Base-by-base conservation (phyloP, 768 basidiomycete genomes). In the Phylloporus scabripes region DNA sequence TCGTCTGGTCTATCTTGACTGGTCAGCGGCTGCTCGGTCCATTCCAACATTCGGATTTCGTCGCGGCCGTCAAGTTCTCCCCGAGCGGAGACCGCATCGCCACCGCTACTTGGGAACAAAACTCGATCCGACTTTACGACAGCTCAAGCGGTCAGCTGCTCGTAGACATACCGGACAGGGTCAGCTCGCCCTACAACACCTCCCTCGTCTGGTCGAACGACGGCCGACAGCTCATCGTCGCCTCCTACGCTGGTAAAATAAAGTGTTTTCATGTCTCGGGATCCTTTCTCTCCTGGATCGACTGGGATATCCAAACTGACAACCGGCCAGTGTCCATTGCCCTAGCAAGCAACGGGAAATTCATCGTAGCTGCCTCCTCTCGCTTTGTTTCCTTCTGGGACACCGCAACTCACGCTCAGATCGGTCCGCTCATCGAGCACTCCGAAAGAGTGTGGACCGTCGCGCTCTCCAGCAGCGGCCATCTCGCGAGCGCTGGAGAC, bases 21-120 rank as follows among this genome's bases (percentile, higher is more conserved):
- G 49, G 49, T 32, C 44, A 24, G n/a, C 40, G 14, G 5, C 23
- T 50, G 7, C 29, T 54, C 7, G 44, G 48, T 26, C 52, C 52
- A 2, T 14, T 53, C 14, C 12, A 33, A 32, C 52, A 54, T n/a
- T 26, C 26, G 7, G 38, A 32, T 12, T 32, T 18, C 4, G 26
- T 54, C 6, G 34, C 31, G 1, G 49, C 40, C 7, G 53, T 54
- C 50, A 44, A 47, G 18, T 69, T 68, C 14, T 71, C 66, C 45
- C 70, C 53, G 20, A 46, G 43, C 33, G 53, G 53, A 23, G 46
- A 33, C 37, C 49, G 46, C 37, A 34, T 54, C 29, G 53, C 50
- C 20, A 51, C 50, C 4, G 53, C 53, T n/a, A 54, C 52, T 14
- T 53, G 51, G 47, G 47, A 48, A 34, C 23, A 18, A 10, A 28